Conservation (phyloP, 2,329 filamentous ascomycete species). For the Penicillium griseofulvum region DNA sequence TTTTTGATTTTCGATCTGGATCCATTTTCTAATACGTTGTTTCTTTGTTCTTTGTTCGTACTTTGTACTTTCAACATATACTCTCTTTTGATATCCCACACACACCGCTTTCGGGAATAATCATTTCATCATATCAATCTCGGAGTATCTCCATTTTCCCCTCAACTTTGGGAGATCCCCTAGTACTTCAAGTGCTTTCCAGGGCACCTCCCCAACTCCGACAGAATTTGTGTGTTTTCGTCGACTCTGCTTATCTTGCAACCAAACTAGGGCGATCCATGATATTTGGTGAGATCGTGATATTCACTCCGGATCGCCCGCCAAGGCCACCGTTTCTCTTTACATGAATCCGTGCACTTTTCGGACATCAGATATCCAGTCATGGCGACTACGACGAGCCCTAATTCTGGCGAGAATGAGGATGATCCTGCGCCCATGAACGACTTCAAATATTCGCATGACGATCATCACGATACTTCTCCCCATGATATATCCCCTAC, state of each 20-base stretch:
- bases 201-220: no score
- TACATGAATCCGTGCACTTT: conserved; percentile 23
- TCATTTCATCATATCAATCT: conserved; percentile 13
- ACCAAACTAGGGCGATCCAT: conserved; percentile 18
- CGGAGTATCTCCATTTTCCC: background rate
- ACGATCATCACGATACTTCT: conserved; percentile 15
- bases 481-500: conserved; percentile 23
- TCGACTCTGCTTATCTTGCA: background rate
- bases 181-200: no score
- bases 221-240: background rate
- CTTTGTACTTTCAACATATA: no score
- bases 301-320: conserved; percentile 15
- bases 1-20: background rate
- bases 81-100: background rate
- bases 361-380: conserved; percentile 11
- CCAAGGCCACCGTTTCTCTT: conserved; percentile 17
- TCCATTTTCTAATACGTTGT: no score
- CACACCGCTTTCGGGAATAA: conserved; percentile 15
- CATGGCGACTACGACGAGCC: conserved; percentile 28
- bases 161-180: background rate
- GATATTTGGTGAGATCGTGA: conserved; percentile 1
- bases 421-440: conserved; percentile 26
- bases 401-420: conserved; percentile 30
- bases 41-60: no score
- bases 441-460: conserved; percentile 14